These are phyloP conservation scores for Hyphodiscus sp. DNA, from an alignment of 2,329 filamentous ascomycete species.

Conservation along the genomic window DNA sequence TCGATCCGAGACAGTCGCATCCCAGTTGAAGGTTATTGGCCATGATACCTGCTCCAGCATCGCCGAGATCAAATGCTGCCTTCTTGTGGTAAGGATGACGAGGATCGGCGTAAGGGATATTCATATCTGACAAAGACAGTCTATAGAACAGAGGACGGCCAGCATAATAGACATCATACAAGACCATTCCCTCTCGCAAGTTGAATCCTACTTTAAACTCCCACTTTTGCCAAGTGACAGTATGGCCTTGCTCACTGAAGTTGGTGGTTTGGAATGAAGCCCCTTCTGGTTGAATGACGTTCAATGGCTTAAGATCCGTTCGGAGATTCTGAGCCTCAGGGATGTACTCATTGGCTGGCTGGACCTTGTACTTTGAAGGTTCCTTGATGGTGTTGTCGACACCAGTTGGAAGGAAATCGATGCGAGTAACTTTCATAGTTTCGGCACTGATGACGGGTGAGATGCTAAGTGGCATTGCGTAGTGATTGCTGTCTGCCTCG, in stretches of 20 bases:
- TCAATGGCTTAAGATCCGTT: slow-evolving; percentile 56
- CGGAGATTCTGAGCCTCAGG: slow-evolving; percentile 54
- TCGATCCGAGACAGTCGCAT: slow-evolving; percentile 64
- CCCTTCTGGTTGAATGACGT: slow-evolving; percentile 58
- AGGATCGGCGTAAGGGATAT: slow-evolving; percentile 55
- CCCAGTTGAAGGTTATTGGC: slow-evolving; percentile 64
- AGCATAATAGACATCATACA: slow-evolving; percentile 61
- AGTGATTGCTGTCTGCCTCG: slow-evolving; percentile 61
- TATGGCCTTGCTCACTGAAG: slow-evolving; percentile 45
- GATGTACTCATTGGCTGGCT: slow-evolving; percentile 55
- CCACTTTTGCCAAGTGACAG: slow-evolving; percentile 62
- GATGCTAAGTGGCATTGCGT: slow-evolving; percentile 57
- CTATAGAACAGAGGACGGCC: slow-evolving; percentile 61
- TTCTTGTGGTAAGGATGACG: slow-evolving; percentile 64
- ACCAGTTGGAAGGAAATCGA: slow-evolving; percentile 64
- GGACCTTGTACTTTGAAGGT: slow-evolving; percentile 49
- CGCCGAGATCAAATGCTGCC: slow-evolving; percentile 63
- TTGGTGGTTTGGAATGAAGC: slow-evolving; percentile 51
- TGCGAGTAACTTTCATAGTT: slow-evolving; percentile 58
- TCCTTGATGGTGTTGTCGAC: slow-evolving; percentile 51
- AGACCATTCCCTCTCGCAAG: slow-evolving; percentile 56
- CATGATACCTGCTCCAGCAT: slow-evolving; percentile 59
- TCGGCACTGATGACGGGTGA: slow-evolving; percentile 60
- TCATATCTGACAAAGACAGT: slow-evolving; percentile 59
- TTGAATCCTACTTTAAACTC: slow-evolving; percentile 56